These are phyloP conservation scores for Centaurea solstitialis DNA, from an alignment of 129 eudicot species.

Conservation along the genomic window DNA sequence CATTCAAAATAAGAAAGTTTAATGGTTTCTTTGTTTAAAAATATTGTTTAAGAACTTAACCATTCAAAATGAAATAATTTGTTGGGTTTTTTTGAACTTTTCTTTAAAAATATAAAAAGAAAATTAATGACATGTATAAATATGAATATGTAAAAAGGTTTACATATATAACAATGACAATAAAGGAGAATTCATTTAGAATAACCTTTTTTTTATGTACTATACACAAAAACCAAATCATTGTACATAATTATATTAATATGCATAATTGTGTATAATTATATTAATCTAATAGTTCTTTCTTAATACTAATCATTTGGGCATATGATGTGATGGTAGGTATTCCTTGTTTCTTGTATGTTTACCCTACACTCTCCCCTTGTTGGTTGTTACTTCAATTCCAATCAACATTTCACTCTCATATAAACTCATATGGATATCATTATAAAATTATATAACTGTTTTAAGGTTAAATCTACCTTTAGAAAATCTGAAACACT, in stretches of 20 bases:
- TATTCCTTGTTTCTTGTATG: background rate
- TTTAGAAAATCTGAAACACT: too few species aligned
- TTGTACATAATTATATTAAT: background rate
- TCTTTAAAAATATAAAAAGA: too few species aligned
- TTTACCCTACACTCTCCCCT: background rate
- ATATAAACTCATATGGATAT: background rate
- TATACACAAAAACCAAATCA: background rate
- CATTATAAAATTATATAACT: background rate
- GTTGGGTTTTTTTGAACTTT: too few species aligned
- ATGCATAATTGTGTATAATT: background rate
- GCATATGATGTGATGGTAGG: background rate
- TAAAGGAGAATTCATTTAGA: background rate
- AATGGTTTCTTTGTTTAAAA: too few species aligned
- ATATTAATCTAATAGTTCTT: too few species aligned
- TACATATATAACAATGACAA: too few species aligned
- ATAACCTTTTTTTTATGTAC: background rate
- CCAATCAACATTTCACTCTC: background rate
- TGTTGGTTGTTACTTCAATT: background rate
- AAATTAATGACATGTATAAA: background rate
- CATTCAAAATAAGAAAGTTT: too few species aligned
- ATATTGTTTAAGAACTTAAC: too few species aligned
- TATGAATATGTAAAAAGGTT: background rate
- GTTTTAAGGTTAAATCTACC: background rate
- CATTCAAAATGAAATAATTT: too few species aligned
- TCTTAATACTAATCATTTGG: background rate